A percentile compares a stretch with the other conserved stretches of the same genome.
These are phyloP conservation scores for Coemansia sp. DNA, from an alignment of 192 early-diverging fungal species.

Conservation along the genomic window DNA sequence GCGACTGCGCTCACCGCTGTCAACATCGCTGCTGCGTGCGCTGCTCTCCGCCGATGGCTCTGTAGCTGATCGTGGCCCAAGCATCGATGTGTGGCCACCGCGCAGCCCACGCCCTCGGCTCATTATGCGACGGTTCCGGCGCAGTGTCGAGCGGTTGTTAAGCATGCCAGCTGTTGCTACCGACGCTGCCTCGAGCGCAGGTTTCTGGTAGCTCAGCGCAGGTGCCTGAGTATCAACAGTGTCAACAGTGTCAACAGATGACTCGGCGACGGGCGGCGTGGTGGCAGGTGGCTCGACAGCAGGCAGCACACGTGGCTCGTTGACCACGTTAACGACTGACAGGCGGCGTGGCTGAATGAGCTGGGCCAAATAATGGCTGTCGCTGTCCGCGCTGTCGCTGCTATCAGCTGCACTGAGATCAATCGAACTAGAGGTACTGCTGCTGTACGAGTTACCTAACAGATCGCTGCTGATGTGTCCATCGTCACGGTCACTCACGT, in stretches of 20 bases:
- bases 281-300: not conserved
- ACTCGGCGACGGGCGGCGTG: not conserved
- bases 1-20: not conserved
- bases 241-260: not conserved
- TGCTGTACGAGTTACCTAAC: conserved; percentile 27
- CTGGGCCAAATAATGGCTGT: conserved; percentile 32
- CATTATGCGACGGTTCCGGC: conserved; percentile 39
- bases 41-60: not conserved
- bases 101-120: conserved; percentile 22
- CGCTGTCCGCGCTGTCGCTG: conserved; percentile 32
- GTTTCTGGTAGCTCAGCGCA: not conserved
- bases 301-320: conserved; percentile 1
- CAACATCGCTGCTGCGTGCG: not conserved
- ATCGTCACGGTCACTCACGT: conserved; percentile 19
- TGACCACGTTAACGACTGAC: conserved; percentile 21
- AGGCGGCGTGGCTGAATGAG: conserved; percentile 16
- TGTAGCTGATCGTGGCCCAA: not conserved
- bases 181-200: not conserved
- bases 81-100: not conserved
- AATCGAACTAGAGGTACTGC: conserved; percentile 14
- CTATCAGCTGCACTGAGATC: conserved; percentile 27
- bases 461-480: conserved; percentile 52
- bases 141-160: conserved; percentile 29
- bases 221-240: not conserved
- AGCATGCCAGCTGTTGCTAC: conserved; percentile 4